Evolutionary conservation across 306 rosid genomes (phyloP), one percentile per base, ranked within the genome.

Genomic region (Vigna trinervia): DNA sequence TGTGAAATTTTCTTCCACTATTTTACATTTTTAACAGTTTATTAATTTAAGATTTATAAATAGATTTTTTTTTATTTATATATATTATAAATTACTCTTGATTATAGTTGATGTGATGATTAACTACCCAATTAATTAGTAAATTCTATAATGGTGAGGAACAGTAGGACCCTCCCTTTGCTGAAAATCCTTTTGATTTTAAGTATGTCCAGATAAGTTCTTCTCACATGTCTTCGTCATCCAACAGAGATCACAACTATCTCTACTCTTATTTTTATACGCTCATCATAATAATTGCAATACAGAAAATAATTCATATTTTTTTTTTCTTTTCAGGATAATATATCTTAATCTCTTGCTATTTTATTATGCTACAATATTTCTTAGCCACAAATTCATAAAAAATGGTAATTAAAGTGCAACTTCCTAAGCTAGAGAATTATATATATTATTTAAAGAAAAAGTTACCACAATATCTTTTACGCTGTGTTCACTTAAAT

Each of bases 121-220:
- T 69, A 10, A 30, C 15, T 70, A 39, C 26, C 26, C 17, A 56
- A 52, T 63, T 63, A 47, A 65, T 71, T 45, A 32, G 32, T 43
- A 32, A 26, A 19, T 15, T 71, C 48, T 47, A 59, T 32, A 45
- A 23, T 15, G 78, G 82, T 15, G 57, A 79, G 71, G 69, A 81
- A 58, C 10, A 76, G 73, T 60, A 19, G 47, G 22, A 58, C 23
- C 23, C 54, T 65, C 50, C 65, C 14, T 15, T 45, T 19, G 69
- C 32, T 59, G 30, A 76, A 60, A 76, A 78, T 32, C 46, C 58
- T 80, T 65, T 76, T 69, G 76, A 71, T 75, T 51, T 73, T 65
- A 58, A 85, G 82, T 80, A n/a, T 52, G 30, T 85, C 86, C 90
- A 90, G 86, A 75, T 77, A 89, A 80, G 80, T 81, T 82, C 32